Evolutionary conservation across 306 rosid species (phyloP).

Genomic region (Ormosia emarginata): DNA sequence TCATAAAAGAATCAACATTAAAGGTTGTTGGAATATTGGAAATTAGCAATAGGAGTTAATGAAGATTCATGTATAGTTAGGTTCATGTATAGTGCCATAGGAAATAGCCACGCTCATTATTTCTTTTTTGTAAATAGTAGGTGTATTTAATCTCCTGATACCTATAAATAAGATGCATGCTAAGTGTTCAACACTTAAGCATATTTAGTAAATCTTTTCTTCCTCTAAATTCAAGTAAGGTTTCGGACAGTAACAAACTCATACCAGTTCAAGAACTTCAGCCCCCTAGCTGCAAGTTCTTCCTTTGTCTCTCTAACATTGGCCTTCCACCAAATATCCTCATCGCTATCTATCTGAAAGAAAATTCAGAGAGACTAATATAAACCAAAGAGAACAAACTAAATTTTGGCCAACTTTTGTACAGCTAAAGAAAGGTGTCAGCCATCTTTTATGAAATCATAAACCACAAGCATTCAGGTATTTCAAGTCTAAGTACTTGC

Average conservation of each 20-base stretch:
- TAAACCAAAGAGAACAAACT: slow-evolving; percentile 23
- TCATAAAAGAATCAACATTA: slow-evolving; percentile 6
- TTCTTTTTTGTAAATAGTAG: no score
- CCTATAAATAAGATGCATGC: no score
- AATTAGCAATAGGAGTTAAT: no score
- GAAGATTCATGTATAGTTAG: no score
- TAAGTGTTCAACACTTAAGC: no score
- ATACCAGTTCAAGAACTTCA: slow-evolving; percentile 78
- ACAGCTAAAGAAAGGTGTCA: slow-evolving; percentile 24
- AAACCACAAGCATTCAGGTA: neutral
- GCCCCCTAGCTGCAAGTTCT: slow-evolving; percentile 74
- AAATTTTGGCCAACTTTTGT: neutral
- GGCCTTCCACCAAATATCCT: slow-evolving; percentile 76
- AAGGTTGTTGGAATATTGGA: no score
- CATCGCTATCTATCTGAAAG: slow-evolving; percentile 73
- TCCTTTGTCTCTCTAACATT: slow-evolving; percentile 79
- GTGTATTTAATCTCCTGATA: no score
- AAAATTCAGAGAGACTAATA: slow-evolving; percentile 18
- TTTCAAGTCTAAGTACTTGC: slow-evolving; percentile 43
- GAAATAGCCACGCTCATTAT: no score
- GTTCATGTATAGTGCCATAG: no score
- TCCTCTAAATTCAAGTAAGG: no score
- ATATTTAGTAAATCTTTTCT: no score
- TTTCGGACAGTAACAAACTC: slow-evolving; percentile 14
- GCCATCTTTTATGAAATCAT: slow-evolving; percentile 28